Conservation (phyloP, 495 filamentous ascomycete genomes). For the Clavariopsis aquatica region DNA sequence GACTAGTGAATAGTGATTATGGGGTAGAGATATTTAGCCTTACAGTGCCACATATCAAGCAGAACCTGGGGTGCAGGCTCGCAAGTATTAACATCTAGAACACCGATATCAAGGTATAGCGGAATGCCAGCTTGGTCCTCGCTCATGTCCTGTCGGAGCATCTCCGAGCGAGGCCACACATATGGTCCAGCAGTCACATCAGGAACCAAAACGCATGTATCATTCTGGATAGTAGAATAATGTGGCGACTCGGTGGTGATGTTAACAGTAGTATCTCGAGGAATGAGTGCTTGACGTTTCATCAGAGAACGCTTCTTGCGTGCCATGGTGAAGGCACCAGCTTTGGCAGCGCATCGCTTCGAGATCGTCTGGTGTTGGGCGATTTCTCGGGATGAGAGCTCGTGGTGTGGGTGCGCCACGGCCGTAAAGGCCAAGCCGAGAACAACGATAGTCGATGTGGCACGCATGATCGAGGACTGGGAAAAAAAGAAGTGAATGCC, state of each 20-base stretch:
- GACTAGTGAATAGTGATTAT: neutral
- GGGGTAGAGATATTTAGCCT: neutral
- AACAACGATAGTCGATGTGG: neutral
- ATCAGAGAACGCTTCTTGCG: neutral
- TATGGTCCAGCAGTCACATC: neutral
- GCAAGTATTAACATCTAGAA: neutral
- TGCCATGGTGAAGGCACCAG: neutral
- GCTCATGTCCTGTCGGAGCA: neutral
- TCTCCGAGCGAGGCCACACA: neutral
- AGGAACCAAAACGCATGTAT: neutral
- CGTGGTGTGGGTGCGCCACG: neutral
- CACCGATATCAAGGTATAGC: neutral
- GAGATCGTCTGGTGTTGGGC: neutral
- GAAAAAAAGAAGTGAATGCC: neutral
- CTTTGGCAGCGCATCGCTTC: neutral
- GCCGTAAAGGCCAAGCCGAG: neutral
- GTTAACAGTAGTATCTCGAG: neutral
- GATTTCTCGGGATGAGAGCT: neutral
- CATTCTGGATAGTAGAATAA: neutral
- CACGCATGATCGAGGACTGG: neutral
- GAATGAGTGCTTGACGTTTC: neutral
- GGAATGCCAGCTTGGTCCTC: neutral
- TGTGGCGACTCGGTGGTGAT: neutral
- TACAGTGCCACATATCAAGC: neutral
- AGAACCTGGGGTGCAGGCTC: neutral